Base-by-base conservation (phyloP, 331 rosid species). In the Spiraea crenata region DNA sequence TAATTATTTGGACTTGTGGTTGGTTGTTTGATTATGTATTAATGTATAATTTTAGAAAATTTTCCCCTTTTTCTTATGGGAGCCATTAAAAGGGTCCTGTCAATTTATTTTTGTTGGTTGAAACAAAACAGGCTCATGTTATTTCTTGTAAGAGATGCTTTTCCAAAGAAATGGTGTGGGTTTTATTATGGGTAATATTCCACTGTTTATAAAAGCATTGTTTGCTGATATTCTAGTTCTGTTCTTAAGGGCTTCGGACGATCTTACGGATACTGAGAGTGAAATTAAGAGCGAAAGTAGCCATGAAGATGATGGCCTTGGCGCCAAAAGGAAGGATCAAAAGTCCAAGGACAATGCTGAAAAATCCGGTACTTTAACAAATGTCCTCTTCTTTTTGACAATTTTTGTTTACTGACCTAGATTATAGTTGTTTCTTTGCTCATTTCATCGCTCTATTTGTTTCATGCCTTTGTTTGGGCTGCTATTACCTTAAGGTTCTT, bases 231-330 rank as follows among this genome's bases (percentile, higher is more conserved):
- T 57, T 69, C 7, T 13, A n/a, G 55, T 62, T 59, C 39, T 62
- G 15, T 74, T 70, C 34, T 67, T 45, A 34, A 93, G 98, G 92
- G 90, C 83, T 13, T 84, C 80, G 0, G 83, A 57, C 41, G 83
- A 90, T 75, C 42, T 59, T 57, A 68, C 90, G 7, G 90, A 88
- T 79, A 75, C 98, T n/a, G 97, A 84, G 37, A 83, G 84, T 66
- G 95, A 84, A 72, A 84, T 78, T 78, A 66, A 71, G 41, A 79
- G 84, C 15, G 83, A 67, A 73, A 75, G 72, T 61, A 64, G 74
- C 76, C 78, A 87, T 68, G 90, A 74, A 45, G 72, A 64, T 73
- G 85, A 77, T 83, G 81, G 77, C 58, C 68, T 70, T 67, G 87
- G 72, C 72, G 67, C 50, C 56, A 77, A 66, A 59, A 84, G 63